Evolutionary conservation across 108 stramenopile species (phyloP).

Genomic region (Nitzschia sp.): DNA sequence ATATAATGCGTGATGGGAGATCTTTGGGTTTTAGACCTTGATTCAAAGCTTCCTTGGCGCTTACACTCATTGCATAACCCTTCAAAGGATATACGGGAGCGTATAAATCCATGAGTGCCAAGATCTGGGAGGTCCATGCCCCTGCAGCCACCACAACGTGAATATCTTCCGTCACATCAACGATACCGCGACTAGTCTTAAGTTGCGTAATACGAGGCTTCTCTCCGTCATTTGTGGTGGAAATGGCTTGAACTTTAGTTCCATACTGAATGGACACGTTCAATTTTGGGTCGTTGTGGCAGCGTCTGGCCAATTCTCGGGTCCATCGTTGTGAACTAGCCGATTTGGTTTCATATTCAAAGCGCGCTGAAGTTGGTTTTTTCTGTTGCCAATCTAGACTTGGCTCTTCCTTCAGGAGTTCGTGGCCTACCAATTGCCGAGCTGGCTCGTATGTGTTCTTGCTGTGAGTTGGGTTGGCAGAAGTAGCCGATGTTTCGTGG

Average conservation of each 20-base stretch:
- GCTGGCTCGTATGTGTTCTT: conserved; percentile 6
- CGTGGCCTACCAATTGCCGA: neutral
- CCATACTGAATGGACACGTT: neutral
- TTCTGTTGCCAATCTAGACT: neutral
- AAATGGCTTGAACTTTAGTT: neutral
- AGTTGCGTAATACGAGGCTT: neutral
- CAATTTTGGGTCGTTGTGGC: conserved; percentile 6
- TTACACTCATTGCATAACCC: conserved; percentile 39
- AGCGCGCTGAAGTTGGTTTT: conserved; percentile 27
- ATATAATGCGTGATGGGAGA: conserved; percentile 36
- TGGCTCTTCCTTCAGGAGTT: neutral
- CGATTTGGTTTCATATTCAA: conserved; percentile 24
- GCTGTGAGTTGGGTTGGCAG: neutral
- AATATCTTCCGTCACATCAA: neutral
- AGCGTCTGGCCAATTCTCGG: conserved; percentile 33
- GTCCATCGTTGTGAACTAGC: conserved; percentile 40
- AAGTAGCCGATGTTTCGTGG: neutral
- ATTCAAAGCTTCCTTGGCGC: conserved; percentile 27
- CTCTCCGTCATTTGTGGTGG: neutral
- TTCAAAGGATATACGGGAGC: conserved; percentile 46
- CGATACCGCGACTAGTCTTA: neutral
- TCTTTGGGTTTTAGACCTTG: conserved; percentile 14
- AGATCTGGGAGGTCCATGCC: conserved; percentile 32
- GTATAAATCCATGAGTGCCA: conserved; percentile 35
- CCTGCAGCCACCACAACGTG: conserved; percentile 40